Evolutionary conservation across 2,329 filamentous ascomycete species (phyloP), one percentile per base, ranked within the genome.

Genomic region (Aspergillus ruber): DNA sequence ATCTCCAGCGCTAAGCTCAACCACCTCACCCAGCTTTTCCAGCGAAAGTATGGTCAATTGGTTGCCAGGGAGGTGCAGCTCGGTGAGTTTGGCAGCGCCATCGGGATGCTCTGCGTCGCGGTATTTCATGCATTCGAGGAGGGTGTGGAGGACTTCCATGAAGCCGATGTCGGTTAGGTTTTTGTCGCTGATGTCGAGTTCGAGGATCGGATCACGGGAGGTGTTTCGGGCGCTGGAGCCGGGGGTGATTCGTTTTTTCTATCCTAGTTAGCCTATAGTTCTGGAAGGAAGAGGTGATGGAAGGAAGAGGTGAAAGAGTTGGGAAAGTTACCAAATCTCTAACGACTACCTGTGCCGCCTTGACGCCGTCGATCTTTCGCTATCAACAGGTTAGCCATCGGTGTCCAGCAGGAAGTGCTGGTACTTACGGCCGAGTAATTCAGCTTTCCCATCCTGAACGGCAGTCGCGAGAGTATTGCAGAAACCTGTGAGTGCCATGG

Each of bases 151-250:
- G 50, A 77, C 65, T 12, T 67, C 63, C 2, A 50, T 51, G 9
- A 76, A 64, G 8, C 74, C 74, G 7, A 71, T 69, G 47, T 76
- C 72, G 1, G 68, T 71, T n/a, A 77, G 61, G 7, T 62, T 55
- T 57, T 74, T 78, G 32, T 64, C 65, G 3, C 69, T 65, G 12
- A 75, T 60, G 46, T 74, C 71, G 48, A 78, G 65, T 46, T 77
- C 73, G 18, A 78, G 50, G 12, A 57, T 48, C 5, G 64, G 61
- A 45, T 70, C 63, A 46, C 66, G 49, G 9, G 59, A 53, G 21
- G 61, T 62, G 6, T 59, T 54, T 48, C 57, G 62, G 17, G 62
- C 56, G 36, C 54, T 55, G 25, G 50, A 47, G 1, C 57, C 59
- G 8, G 63, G 56, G 3, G 66, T 60, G 38, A 67, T 65, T 44